These are phyloP conservation scores for Panaeolus cyanescens DNA, from an alignment of 768 basidiomycete genomes.

Conservation along the genomic window DNA sequence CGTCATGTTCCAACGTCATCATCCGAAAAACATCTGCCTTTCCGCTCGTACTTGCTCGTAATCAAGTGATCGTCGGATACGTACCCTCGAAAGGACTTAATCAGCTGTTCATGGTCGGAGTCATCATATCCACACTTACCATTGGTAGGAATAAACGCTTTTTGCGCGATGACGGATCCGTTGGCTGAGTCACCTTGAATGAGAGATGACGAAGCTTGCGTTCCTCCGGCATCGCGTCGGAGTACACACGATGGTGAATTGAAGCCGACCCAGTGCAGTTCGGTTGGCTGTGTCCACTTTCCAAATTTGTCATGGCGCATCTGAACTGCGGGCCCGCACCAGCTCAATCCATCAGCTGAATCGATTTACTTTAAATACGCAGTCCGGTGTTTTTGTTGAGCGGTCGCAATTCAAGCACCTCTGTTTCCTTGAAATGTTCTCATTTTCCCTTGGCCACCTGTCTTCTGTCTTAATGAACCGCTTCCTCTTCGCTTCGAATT, in stretches of 20 bases:
- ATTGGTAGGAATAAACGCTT: background rate
- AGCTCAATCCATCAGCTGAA: background rate
- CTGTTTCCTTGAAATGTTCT: background rate
- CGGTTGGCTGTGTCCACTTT: background rate
- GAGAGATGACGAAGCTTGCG: background rate
- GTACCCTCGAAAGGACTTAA: background rate
- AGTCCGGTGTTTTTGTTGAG: background rate
- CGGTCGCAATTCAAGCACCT: background rate
- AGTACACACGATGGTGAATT: background rate
- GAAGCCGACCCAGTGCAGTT: background rate
- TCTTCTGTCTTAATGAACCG: background rate
- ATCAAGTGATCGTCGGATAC: background rate
- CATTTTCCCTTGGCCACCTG: background rate
- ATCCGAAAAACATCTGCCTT: no score
- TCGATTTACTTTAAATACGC: background rate
- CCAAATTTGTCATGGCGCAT: background rate
- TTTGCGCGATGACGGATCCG: background rate
- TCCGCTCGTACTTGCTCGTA: no score
- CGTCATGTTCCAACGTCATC: background rate
- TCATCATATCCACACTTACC: background rate
- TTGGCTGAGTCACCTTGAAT: background rate
- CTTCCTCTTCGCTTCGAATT: slow-evolving; percentile 1
- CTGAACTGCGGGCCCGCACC: slow-evolving; percentile 1
- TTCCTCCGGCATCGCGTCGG: slow-evolving; percentile 1
- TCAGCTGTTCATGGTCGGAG: background rate